phyloP scores from a whole-genome alignment of 805 yeast genomes.

The Jamesozyma jinghongensis region DNA sequence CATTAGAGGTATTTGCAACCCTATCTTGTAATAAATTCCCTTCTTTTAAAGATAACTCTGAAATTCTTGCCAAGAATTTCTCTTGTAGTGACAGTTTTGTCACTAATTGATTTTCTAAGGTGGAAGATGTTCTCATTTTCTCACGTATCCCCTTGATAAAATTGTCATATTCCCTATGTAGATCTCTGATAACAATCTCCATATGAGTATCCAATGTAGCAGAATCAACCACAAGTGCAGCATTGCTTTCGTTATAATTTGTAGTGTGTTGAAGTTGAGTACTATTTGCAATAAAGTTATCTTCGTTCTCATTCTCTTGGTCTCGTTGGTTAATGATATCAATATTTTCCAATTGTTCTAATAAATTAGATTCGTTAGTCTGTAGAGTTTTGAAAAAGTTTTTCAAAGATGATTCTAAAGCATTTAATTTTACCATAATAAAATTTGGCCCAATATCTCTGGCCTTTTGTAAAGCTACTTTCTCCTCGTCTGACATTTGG shows the following conservation, averaged over 20 bases:
- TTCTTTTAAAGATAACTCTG: neutral
- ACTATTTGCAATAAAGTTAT: constrained; percentile 14
- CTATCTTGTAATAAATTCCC: too few relatives aligned
- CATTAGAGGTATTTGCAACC: neutral
- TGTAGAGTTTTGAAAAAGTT: constrained; percentile 10
- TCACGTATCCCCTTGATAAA: constrained; percentile 20
- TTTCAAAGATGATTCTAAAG: constrained; percentile 15
- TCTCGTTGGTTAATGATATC: neutral
- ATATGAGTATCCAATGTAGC: constrained; percentile 15
- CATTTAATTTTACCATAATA: constrained; percentile 23
- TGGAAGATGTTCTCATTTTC: constrained; percentile 16
- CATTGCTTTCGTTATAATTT: neutral
- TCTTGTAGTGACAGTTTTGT: constrained; percentile 19
- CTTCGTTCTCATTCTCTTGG: constrained; percentile 1
- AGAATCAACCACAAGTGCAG: neutral
- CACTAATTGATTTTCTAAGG: constrained; percentile 13
- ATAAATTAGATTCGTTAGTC: neutral
- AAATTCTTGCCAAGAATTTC: constrained; percentile 7
- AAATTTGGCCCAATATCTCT: constrained; percentile 17
- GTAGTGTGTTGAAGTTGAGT: constrained; percentile 8
- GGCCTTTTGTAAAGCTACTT: constrained; percentile 14
- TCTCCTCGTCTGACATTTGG: constrained; percentile 14
- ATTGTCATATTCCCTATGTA: constrained; percentile 25
- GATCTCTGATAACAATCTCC: constrained; percentile 22
- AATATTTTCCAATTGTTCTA: neutral